Evolutionary conservation across 106 monocot genomes (phyloP).

Genomic region (Dendrobium officinale): DNA sequence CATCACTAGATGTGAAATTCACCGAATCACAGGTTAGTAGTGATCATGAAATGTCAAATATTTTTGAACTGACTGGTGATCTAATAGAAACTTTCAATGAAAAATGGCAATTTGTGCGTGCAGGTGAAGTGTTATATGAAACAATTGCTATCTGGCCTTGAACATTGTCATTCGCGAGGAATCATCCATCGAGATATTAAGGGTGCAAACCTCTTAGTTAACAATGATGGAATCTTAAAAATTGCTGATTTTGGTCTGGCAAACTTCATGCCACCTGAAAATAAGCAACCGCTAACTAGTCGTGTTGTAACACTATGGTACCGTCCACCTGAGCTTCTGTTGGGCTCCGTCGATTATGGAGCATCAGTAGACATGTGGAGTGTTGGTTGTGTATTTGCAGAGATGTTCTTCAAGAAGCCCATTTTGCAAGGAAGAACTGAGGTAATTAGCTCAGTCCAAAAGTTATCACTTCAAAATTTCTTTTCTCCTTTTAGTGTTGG

Average conservation of each 20-base stretch:
- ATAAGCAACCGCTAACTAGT: conserved; percentile 54
- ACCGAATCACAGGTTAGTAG: conserved; percentile 54
- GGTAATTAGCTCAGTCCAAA: conserved; percentile 20
- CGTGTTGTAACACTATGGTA: conserved; percentile 78
- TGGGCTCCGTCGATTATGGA: conserved; percentile 66
- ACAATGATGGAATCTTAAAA: conserved; percentile 61
- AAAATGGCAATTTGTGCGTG: conserved; percentile 8
- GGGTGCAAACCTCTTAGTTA: conserved; percentile 65
- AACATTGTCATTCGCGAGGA: conserved; percentile 66
- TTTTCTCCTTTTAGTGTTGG: not conserved
- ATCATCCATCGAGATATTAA: conserved; percentile 74
- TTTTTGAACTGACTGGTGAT: not conserved
- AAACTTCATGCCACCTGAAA: conserved; percentile 29
- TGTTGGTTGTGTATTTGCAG: conserved; percentile 72
- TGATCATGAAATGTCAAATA: not conserved
- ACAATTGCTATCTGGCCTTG: conserved; percentile 58
- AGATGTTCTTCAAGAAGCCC: conserved; percentile 49
- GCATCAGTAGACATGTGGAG: conserved; percentile 67
- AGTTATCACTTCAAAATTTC: not conserved
- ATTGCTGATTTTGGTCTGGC: conserved; percentile 71
- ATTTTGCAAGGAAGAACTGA: conserved; percentile 72
- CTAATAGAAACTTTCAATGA: not conserved
- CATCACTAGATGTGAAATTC: conserved; percentile 57
- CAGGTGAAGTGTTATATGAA: conserved; percentile 72
- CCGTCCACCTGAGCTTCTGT: conserved; percentile 67